Evolutionary conservation across 129 eudicot species (phyloP).

Genomic region (Escallonia rubra): DNA sequence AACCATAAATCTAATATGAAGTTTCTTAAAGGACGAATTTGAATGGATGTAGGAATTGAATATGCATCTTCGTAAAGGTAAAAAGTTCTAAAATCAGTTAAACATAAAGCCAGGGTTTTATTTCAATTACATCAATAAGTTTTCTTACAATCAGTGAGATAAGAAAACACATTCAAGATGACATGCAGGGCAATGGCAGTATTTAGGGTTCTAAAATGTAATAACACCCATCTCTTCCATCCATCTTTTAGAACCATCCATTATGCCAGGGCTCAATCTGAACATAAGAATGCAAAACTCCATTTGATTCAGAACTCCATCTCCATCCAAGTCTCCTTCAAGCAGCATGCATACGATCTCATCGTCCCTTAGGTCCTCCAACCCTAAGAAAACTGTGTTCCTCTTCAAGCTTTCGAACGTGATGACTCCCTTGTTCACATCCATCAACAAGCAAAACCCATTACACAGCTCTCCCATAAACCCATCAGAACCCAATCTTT

Average conservation of each 20-base stretch:
- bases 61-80: too few relatives aligned
- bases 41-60: too few relatives aligned
- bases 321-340: conserved; percentile 34
- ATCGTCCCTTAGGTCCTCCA: conserved; percentile 23
- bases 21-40: too few relatives aligned
- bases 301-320: conserved; percentile 29
- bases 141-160: background rate
- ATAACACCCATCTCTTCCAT: background rate
- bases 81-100: too few relatives aligned
- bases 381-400: conserved; percentile 11
- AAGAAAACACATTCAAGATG: background rate
- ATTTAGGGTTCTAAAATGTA: background rate
- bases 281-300: conserved; percentile 43
- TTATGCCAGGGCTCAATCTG: conserved; percentile 20
- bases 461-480: conserved; percentile 29
- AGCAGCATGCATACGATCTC: conserved; percentile 21
- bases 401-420: conserved; percentile 32
- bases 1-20: too few relatives aligned
- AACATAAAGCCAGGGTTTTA: too few relatives aligned
- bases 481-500: conserved; percentile 21
- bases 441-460: conserved; percentile 29
- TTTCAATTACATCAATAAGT: too few relatives aligned
- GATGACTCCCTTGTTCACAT: conserved; percentile 24
- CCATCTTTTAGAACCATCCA: conserved; percentile 14
- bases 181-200: too few relatives aligned